phyloP scores from a whole-genome alignment of 2,329 filamentous ascomycete genomes.

The Ophiostoma australiae region DNA sequence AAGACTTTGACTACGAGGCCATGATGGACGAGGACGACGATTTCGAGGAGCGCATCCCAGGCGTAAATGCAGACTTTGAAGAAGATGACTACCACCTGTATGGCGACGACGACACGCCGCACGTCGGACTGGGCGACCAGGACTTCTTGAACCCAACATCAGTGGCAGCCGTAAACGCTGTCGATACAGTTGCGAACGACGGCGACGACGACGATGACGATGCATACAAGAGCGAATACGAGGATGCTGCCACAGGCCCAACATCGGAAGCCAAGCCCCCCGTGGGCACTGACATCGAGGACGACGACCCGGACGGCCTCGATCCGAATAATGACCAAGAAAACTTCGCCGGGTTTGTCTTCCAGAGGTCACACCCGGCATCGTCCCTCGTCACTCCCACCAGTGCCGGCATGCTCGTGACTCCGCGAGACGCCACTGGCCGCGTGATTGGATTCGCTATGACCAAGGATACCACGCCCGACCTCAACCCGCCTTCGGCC shows the following conservation, averaged over 20 bases:
- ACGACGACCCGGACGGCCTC: constrained; percentile 33
- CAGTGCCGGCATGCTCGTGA: constrained; percentile 44
- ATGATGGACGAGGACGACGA: constrained; percentile 63
- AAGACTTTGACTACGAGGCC: constrained; percentile 56
- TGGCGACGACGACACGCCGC: constrained; percentile 28
- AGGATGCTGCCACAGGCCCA: background rate
- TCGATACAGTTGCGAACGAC: constrained; percentile 32
- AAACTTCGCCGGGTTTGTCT: constrained; percentile 57
- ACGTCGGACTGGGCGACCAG: background rate
- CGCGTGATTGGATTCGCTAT: constrained; percentile 54
- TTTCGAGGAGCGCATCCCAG: constrained; percentile 62
- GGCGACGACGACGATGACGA: background rate
- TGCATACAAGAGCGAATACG: background rate
- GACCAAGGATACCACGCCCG: constrained; percentile 43
- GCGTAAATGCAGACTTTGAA: constrained; percentile 41
- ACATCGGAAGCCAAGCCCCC: constrained; percentile 22
- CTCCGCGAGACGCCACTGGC: constrained; percentile 52
- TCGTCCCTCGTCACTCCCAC: constrained; percentile 50
- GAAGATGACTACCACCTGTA: constrained; percentile 43
- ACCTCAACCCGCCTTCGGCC: constrained; percentile 28
- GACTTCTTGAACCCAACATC: background rate
- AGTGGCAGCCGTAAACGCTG: constrained; percentile 45
- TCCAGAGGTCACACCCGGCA: constrained; percentile 50
- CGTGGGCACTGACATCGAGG: constrained; percentile 24
- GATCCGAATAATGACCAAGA: constrained; percentile 55